Conservation (phyloP, 1,284 basidiomycete genomes). For the Cerioporus squamosus region DNA sequence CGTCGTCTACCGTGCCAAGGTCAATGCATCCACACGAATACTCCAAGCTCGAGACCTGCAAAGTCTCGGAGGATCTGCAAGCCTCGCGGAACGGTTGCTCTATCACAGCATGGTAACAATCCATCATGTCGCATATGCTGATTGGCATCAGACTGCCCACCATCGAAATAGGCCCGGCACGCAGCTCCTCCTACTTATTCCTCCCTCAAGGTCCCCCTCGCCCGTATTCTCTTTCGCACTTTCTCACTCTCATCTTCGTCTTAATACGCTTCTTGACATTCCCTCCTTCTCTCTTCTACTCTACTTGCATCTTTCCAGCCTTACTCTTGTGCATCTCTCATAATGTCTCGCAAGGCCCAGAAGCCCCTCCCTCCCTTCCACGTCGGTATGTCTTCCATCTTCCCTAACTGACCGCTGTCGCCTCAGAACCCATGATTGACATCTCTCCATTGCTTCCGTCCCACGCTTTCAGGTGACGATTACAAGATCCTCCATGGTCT, state of each 20-base stretch:
- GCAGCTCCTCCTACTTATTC: constrained; percentile 11
- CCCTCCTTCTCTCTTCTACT: constrained; percentile 21
- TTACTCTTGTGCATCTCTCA: constrained; percentile 8
- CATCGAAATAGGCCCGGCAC: not conserved
- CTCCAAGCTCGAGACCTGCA: too few species aligned
- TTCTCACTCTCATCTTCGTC: constrained; percentile 16
- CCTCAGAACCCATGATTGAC: constrained; percentile 8
- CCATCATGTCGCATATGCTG: constrained; percentile 26
- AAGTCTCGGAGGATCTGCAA: too few species aligned
- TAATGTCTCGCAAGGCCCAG: constrained; percentile 35
- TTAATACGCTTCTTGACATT: constrained; percentile 20
- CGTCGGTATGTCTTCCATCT: constrained; percentile 48
- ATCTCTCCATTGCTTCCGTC: not conserved
- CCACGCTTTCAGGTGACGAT: constrained; percentile 57
- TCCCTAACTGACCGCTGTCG: too few species aligned
- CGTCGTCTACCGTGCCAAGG: too few species aligned
- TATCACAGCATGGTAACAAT: constrained; percentile 22
- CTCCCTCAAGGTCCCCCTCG: not conserved
- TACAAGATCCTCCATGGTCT: constrained; percentile 77
- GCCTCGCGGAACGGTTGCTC: not conserved
- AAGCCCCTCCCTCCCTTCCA: constrained; percentile 69
- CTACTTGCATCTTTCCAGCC: constrained; percentile 10
- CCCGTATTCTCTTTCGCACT: constrained; percentile 7
- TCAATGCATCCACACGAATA: too few species aligned
- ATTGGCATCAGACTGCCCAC: constrained; percentile 15